These are phyloP conservation scores for Phytopythium boreale DNA, from an alignment of 352 stramenopile genomes.

Conservation along the genomic window DNA sequence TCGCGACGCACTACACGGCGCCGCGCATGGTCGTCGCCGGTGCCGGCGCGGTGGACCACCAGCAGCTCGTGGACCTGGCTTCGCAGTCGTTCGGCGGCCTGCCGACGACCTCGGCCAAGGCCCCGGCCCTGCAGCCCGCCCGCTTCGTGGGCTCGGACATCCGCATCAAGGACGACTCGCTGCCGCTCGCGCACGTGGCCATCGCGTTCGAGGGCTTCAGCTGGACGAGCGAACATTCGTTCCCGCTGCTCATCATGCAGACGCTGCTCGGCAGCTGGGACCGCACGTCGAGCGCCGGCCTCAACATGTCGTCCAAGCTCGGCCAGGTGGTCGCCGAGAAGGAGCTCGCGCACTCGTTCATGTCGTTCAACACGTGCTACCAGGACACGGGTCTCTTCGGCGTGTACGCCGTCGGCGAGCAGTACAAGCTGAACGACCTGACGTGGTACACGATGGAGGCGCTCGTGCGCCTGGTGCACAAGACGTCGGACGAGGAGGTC, in stretches of 20 bases:
- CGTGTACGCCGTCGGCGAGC: slow-evolving; percentile 95
- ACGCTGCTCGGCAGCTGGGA: slow-evolving; percentile 92
- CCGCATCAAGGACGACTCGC: slow-evolving; percentile 87
- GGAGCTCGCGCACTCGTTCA: slow-evolving; percentile 97
- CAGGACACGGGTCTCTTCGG: slow-evolving; percentile 99
- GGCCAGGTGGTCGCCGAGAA: slow-evolving; percentile 95
- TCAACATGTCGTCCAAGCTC: slow-evolving; percentile 96
- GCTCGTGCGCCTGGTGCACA: slow-evolving; percentile 94
- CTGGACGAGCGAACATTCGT: slow-evolving; percentile 98
- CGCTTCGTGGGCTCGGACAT: slow-evolving; percentile 90
- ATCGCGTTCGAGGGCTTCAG: slow-evolving; percentile 98
- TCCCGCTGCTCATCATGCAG: slow-evolving; percentile 98
- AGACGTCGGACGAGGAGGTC: slow-evolving; percentile 97
- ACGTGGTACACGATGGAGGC: slow-evolving; percentile 94
- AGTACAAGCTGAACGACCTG: slow-evolving; percentile 95
- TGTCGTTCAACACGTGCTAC: slow-evolving; percentile 99
- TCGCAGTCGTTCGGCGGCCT: slow-evolving; percentile 96
- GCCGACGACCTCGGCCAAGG: slow-evolving; percentile 69
- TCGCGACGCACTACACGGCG: slow-evolving; percentile 99
- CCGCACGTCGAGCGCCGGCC: slow-evolving; percentile 89
- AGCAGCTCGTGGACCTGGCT: slow-evolving; percentile 95
- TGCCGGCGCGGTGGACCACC: slow-evolving; percentile 97
- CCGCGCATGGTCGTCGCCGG: slow-evolving; percentile 98
- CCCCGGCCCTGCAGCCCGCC: slow-evolving; percentile 71
- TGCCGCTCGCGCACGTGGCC: slow-evolving; percentile 93